Base-by-base conservation (phyloP, 2,329 filamentous ascomycete genomes). In the Fusarium mangiferae region DNA sequence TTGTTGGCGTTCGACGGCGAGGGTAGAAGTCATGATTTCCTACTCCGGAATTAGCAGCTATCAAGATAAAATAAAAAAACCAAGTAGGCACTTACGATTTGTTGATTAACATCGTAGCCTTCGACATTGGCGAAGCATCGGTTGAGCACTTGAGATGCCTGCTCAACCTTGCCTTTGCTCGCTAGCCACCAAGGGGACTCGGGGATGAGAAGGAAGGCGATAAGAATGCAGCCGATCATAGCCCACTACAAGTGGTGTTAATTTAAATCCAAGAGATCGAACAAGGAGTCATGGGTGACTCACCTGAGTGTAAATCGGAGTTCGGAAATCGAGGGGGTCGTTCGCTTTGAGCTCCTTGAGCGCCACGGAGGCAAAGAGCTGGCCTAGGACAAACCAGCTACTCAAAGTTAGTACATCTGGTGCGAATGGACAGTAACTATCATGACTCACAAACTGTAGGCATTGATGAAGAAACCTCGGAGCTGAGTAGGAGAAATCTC, bases 11-110 rank as follows among this genome's bases (percentile, higher is more conserved):
- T 54, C 51, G 13, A 54, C 18, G 24, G 33, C 24, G 14, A 54
- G 20, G 5, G 51, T 54, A 6, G 35, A 39, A n/a, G 51, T 54
- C 35, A 54, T 54, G 9, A 54, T 54, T 54, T 54, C 51, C 51
- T 54, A 4, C 1, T 39, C 18, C 0, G 0, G 4, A 11, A 15
- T 52, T 22, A 52, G n/a, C n/a, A 20, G 7, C 24, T 18, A 1
- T 24, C 9, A 22, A 11, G 26, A 38, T 6, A 6, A 11, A 38
- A 38, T 6, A 6, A 3, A 7, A 3, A 8, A 11, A 2, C n/a
- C 5, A 3, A 5, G 7, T 6, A 18, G 17, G 24, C 6, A 52
- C n/a, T 54, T 2, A 39, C 51, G 6, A 54, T 39, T 54, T 54
- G 35, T n/a, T 54, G 51, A 20, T 54, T 13, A 28, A 39, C 5